Percentiles rank a stretch among this genome's conserved stretches.
phyloP scores from a whole-genome alignment of 306 rosid genomes.

The Acacia crassicarpa region DNA sequence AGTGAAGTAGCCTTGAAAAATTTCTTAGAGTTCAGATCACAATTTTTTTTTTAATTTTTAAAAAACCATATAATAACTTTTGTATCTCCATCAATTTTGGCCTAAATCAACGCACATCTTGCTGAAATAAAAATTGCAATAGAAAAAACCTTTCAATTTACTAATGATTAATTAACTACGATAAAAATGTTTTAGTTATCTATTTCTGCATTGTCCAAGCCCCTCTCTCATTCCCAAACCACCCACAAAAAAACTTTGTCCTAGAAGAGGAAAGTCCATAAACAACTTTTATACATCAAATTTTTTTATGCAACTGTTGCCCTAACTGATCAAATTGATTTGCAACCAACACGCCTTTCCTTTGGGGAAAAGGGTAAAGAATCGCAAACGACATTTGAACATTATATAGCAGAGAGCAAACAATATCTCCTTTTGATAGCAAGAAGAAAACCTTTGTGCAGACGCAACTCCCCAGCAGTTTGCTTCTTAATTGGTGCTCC shows the following conservation, averaged over 20 bases:
- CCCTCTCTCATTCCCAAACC: background rate
- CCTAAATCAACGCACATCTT: background rate
- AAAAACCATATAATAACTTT: background rate
- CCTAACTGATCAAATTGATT: background rate
- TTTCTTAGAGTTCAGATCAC: constrained; percentile 2
- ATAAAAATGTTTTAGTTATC: background rate
- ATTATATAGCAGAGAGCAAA: background rate
- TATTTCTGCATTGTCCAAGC: background rate
- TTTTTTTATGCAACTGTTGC: background rate
- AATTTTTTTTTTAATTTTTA: too few relatives aligned
- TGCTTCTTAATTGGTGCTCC: constrained; percentile 69
- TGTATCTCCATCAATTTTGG: background rate
- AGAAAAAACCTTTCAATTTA: background rate
- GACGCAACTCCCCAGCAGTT: constrained; percentile 79
- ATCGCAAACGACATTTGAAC: background rate
- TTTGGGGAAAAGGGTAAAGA: background rate
- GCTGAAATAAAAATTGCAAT: background rate
- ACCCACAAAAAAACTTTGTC: background rate
- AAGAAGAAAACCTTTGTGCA: constrained; percentile 59
- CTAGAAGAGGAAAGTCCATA: background rate
- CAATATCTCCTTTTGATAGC: background rate
- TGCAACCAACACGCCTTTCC: background rate
- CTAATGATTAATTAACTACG: background rate
- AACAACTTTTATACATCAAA: background rate
- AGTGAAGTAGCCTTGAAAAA: background rate